Evolutionary conservation across 140 eudicot species (phyloP).

Genomic region (Flaveria floridana): DNA sequence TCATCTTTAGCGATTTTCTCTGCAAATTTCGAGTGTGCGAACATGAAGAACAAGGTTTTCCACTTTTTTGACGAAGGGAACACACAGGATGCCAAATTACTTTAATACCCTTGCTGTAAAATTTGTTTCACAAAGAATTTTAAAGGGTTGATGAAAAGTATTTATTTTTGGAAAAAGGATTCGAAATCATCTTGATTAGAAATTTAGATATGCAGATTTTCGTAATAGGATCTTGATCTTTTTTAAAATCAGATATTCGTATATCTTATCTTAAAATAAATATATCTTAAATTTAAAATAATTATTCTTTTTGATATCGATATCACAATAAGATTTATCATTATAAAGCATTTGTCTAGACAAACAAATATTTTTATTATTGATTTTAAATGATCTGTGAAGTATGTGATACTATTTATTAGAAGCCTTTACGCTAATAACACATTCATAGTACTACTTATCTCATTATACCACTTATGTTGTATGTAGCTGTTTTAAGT

Average conservation of each 20-base stretch:
- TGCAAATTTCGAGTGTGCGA: conserved; percentile 12
- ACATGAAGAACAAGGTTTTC: conserved; percentile 22
- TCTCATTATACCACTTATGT: no score
- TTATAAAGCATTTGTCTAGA: neutral
- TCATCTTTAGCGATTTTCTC: neutral
- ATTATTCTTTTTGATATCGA: neutral
- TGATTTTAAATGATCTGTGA: no score
- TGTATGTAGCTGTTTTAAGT: no score
- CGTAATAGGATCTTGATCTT: neutral
- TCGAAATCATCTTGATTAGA: neutral
- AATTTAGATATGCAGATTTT: neutral
- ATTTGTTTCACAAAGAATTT: neutral
- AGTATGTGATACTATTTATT: no score
- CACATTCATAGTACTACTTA: no score
- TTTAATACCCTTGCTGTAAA: neutral
- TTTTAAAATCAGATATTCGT: neutral
- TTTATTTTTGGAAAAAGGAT: no score
- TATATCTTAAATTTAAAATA: no score
- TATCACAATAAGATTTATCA: neutral
- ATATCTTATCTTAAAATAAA: neutral
- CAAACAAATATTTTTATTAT: neutral
- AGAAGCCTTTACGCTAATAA: neutral
- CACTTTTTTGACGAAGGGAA: neutral
- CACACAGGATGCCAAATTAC: conserved; percentile 12
- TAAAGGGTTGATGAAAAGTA: neutral